These are phyloP conservation scores for Spathaspora boniae DNA, from an alignment of 805 yeast genomes.

Conservation along the genomic window DNA sequence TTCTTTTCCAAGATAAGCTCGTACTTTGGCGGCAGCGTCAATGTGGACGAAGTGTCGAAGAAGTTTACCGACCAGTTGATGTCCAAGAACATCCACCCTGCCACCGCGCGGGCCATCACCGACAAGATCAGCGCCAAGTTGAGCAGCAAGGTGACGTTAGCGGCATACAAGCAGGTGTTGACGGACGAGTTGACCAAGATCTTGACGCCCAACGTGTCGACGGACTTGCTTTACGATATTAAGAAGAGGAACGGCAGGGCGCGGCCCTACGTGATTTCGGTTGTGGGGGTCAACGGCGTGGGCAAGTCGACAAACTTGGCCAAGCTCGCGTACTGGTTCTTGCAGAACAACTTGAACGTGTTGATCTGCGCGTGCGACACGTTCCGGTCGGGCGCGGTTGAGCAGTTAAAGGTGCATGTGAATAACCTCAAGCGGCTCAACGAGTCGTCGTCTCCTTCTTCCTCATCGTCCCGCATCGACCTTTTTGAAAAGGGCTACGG, in stretches of 20 bases:
- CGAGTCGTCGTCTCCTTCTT: conserved; percentile 41
- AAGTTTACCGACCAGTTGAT: conserved; percentile 74
- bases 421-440: conserved; percentile 72
- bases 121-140: conserved; percentile 67
- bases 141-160: conserved; percentile 73
- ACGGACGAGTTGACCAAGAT: conserved; percentile 71
- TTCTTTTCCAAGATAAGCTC: conserved; percentile 34
- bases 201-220: conserved; percentile 87
- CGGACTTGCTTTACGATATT: conserved; percentile 81
- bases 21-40: conserved; percentile 34
- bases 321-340: conserved; percentile 90
- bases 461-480: conserved; percentile 50
- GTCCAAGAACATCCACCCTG: conserved; percentile 86
- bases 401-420: conserved; percentile 91
- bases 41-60: conserved; percentile 60
- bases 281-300: conserved; percentile 97
- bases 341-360: conserved; percentile 84
- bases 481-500: conserved; percentile 94
- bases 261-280: conserved; percentile 89
- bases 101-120: conserved; percentile 72
- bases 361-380: conserved; percentile 97
- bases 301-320: conserved; percentile 96
- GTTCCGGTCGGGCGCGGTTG: conserved; percentile 98
- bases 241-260: conserved; percentile 36
- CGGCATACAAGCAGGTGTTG: conserved; percentile 58